A percentile compares a stretch with the other conserved stretches of the same genome.
These are phyloP conservation scores for Hyphodiscus sp. DNA, from an alignment of 2,329 filamentous ascomycete species.

Conservation along the genomic window DNA sequence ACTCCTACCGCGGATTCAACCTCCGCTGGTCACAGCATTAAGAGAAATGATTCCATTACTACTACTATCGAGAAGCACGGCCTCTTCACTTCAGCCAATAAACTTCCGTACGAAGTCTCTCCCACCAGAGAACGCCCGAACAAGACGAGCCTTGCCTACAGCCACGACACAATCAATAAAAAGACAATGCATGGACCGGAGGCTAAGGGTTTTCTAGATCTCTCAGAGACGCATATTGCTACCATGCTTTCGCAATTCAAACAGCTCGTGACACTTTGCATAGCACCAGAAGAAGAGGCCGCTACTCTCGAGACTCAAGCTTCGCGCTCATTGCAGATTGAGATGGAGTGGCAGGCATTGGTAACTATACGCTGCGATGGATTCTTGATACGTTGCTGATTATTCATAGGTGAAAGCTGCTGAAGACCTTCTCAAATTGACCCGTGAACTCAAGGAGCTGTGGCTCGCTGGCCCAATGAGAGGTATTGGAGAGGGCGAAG, in stretches of 20 bases:
- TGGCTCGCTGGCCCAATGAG: constrained; percentile 44
- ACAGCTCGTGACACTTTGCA: constrained; percentile 33
- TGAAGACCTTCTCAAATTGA: constrained; percentile 41
- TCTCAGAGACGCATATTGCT: constrained; percentile 39
- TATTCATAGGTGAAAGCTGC: constrained; percentile 8
- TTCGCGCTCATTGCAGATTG: constrained; percentile 27
- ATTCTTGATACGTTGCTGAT: neutral
- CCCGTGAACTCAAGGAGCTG: constrained; percentile 42
- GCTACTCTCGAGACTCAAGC: constrained; percentile 28
- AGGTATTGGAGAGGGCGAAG: constrained; percentile 37
- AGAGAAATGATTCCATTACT: too few relatives aligned
- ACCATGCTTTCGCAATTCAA: constrained; percentile 39
- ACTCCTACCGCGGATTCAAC: too few relatives aligned
- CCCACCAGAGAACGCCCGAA: neutral
- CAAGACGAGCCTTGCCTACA: neutral
- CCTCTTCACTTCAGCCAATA: neutral
- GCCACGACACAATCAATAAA: neutral
- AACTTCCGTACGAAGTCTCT: neutral
- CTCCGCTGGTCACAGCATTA: too few relatives aligned
- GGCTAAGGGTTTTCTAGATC: constrained; percentile 33
- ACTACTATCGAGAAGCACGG: neutral
- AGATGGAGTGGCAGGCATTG: constrained; percentile 28
- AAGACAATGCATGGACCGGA: neutral
- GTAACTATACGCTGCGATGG: constrained; percentile 13
- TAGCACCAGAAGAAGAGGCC: constrained; percentile 21